Base-by-base conservation (phyloP, 2,329 filamentous ascomycete species). In the Ophiocordyceps camponoti-floridani region DNA sequence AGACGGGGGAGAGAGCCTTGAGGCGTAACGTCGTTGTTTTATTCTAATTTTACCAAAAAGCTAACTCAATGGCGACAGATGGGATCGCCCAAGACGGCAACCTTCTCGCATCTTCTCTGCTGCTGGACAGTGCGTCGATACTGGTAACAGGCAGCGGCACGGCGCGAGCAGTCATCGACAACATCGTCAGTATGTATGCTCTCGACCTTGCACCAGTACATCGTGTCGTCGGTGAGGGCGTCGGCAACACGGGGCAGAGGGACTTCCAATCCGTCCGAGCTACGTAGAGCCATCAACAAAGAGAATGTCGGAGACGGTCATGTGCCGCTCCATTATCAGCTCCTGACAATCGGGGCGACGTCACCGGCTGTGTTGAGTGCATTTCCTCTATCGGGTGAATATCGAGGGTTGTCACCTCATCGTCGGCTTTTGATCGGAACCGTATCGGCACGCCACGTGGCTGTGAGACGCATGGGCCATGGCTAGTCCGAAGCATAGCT, bases 151-250 rank as follows among this genome's bases (percentile, higher is more conserved):
- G 35, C 35, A n/a, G 46, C 38, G 9, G 42, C 30, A 23, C n/a
- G 42, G 45, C 13, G 51, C 47, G 43, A 56, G 54, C 42, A 49
- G n/a, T 52, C 52, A 16, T 55, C 58, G 16, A 48, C 54, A 41
- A 53, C 54, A n/a, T 54, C 56, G 16, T 63, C 61, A 1, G 61
- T 63, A 28, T 63, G 47, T 37, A 57, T 61, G 14, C 61, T 54
- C 47, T 64, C 61, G 9, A 63, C 60, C 19, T 61, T 50, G 28
- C 61, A 56, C 61, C 61, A 64, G 45, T 61, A 54, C 58, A 62
- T 58, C 41, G 55, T 51, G 45, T 62, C 58, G 46, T 56, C 55
- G 27, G 51, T 53, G 1, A 52, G 14, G 52, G 51, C n/a, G 54
- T 50, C 19, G 52, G 51, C n/a, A 53, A 49, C 18, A 10, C 59